Evolutionary conservation across 1,284 basidiomycete species (phyloP).

Genomic region (Malassezia vespertilionis): DNA sequence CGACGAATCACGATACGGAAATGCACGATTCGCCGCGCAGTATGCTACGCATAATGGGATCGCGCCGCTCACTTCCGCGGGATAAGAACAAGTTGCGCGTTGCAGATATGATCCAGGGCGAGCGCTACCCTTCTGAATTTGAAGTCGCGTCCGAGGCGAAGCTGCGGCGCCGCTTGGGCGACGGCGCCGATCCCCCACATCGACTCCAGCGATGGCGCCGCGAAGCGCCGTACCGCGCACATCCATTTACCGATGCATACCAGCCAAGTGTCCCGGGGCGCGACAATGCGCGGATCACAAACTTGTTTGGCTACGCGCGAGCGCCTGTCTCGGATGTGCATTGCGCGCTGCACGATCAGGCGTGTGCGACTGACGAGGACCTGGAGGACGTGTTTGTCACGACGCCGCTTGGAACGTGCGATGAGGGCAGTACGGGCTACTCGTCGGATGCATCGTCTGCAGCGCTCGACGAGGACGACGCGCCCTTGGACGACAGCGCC

Average conservation of each 20-base stretch:
- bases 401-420: background rate
- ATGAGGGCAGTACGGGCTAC: background rate
- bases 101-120: conserved; percentile 35
- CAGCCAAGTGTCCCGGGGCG: no score
- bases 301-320: background rate
- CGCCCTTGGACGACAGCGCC: background rate
- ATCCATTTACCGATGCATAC: no score
- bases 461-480: conserved; percentile 5
- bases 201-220: no score
- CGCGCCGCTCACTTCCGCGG: conserved; percentile 1
- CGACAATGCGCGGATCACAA: conserved; percentile 1
- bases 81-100: conserved; percentile 29
- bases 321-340: background rate
- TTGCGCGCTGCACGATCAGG: background rate
- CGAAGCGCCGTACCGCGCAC: no score
- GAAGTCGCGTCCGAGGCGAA: conserved; percentile 44
- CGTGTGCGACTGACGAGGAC: conserved; percentile 1
- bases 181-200: conserved; percentile 1
- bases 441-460: conserved; percentile 4
- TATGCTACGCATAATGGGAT: background rate
- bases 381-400: background rate
- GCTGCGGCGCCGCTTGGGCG: conserved; percentile 30
- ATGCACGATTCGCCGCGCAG: background rate
- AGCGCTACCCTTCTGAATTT: conserved; percentile 28
- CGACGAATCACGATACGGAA: conserved; percentile 1